phyloP scores from a whole-genome alignment of 768 basidiomycete species.

The Lentinula sp. region DNA sequence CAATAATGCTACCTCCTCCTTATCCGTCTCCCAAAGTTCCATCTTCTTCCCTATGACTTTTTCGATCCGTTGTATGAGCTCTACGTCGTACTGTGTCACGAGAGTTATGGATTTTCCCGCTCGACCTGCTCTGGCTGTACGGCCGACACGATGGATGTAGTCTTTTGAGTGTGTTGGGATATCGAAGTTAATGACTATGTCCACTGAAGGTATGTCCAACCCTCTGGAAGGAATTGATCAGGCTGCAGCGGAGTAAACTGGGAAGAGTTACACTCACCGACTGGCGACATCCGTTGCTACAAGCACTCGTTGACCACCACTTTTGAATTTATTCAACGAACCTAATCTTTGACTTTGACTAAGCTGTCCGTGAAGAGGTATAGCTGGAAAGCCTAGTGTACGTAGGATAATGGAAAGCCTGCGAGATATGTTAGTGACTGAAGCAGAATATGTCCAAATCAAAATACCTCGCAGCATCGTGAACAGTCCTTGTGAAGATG shows the following conservation, averaged over 20 bases:
- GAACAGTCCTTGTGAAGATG: constrained; percentile 92
- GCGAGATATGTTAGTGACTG: neutral
- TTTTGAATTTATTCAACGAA: constrained; percentile 92
- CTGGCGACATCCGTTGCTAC: constrained; percentile 97
- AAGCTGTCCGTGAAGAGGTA: constrained; percentile 93
- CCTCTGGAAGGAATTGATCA: constrained; percentile 46
- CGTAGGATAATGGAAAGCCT: constrained; percentile 88
- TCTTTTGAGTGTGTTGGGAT: constrained; percentile 98
- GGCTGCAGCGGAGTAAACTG: constrained; percentile 63
- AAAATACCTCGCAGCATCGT: constrained; percentile 76
- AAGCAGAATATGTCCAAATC: neutral
- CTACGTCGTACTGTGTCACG: constrained; percentile 97
- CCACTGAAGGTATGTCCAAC: constrained; percentile 92
- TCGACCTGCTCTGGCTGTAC: constrained; percentile 96
- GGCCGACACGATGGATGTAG: constrained; percentile 96
- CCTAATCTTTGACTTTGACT: constrained; percentile 91
- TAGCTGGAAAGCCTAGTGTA: constrained; percentile 87
- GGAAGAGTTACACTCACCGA: constrained; percentile 43
- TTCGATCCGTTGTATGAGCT: constrained; percentile 93
- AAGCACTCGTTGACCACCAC: constrained; percentile 83
- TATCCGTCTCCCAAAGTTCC: constrained; percentile 80
- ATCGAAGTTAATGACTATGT: constrained; percentile 96
- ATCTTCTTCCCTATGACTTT: constrained; percentile 88
- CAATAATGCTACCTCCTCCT: constrained; percentile 82
- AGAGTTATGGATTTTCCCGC: constrained; percentile 96